phyloP scores from a whole-genome alignment of 2,329 filamentous ascomycete species.

The Aureobasidium sp. region DNA sequence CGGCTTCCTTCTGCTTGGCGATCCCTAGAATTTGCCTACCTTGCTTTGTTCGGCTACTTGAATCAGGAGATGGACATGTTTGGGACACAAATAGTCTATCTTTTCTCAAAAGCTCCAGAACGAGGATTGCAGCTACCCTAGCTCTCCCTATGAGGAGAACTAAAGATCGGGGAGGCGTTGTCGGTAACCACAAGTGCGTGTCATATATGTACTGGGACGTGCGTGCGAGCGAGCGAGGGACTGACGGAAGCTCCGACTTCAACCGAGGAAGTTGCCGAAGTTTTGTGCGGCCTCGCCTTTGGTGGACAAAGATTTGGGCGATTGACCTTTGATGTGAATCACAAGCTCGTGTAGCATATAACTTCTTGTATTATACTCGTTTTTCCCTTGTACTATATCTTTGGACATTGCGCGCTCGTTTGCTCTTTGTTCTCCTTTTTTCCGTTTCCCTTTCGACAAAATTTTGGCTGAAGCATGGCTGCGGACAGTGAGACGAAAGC shows the following conservation, averaged over 20 bases:
- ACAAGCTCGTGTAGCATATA: constrained; percentile 6
- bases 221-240: neutral
- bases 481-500: constrained; percentile 13
- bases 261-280: constrained; percentile 8
- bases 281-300: constrained; percentile 7
- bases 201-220: neutral
- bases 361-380: constrained; percentile 15
- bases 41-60: neutral
- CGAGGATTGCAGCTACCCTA: neutral
- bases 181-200: neutral
- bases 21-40: neutral
- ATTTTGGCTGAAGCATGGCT: constrained; percentile 14
- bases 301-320: constrained; percentile 2
- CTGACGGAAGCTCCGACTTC: constrained; percentile 6
- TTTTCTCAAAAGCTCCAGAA: neutral
- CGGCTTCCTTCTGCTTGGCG: constrained; percentile 2
- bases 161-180: neutral
- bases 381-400: constrained; percentile 7
- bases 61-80: neutral
- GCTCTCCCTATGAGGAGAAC: neutral
- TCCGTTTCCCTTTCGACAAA: neutral
- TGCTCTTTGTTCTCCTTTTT: neutral
- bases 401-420: neutral
- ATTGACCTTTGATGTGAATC: constrained; percentile 7
- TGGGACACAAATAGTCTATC: neutral